phyloP scores from a whole-genome alignment of 2,329 filamentous ascomycete genomes.

The Teratosphaeriaceae sp. region DNA sequence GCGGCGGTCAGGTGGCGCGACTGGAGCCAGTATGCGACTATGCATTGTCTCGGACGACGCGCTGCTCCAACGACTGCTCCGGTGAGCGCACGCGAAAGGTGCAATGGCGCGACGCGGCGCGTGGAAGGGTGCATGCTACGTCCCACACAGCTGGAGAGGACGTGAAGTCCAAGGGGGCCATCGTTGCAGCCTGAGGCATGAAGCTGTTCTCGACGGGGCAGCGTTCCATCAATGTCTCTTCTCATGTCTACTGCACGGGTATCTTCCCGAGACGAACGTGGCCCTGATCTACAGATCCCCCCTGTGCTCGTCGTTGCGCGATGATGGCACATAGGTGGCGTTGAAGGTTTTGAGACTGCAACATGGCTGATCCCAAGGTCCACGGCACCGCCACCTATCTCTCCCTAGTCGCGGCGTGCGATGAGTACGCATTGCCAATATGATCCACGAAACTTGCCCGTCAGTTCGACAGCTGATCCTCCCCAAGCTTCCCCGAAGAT shows the following conservation, averaged over 20 bases:
- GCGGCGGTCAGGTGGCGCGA: slow-evolving; percentile 19
- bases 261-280: no score
- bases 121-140: slow-evolving; percentile 1
- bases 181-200: background rate
- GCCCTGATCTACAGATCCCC: no score
- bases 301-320: no score
- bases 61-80: background rate
- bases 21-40: slow-evolving; percentile 25
- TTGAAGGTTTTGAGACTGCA: no score
- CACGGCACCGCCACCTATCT: no score
- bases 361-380: no score
- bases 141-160: background rate
- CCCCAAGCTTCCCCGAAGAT: slow-evolving; percentile 41
- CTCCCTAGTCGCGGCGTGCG: slow-evolving; percentile 3
- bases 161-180: background rate
- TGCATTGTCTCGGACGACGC: slow-evolving; percentile 18
- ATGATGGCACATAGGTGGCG: background rate
- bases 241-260: background rate
- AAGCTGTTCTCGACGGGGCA: no score
- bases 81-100: background rate
- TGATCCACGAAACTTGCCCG: background rate
- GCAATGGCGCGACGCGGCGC: slow-evolving; percentile 1
- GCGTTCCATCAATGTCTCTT: no score
- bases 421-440: slow-evolving; percentile 2
- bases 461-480: background rate